Conservation (phyloP, 139 green algal genomes). For the Zygnema circumcarinatum region DNA sequence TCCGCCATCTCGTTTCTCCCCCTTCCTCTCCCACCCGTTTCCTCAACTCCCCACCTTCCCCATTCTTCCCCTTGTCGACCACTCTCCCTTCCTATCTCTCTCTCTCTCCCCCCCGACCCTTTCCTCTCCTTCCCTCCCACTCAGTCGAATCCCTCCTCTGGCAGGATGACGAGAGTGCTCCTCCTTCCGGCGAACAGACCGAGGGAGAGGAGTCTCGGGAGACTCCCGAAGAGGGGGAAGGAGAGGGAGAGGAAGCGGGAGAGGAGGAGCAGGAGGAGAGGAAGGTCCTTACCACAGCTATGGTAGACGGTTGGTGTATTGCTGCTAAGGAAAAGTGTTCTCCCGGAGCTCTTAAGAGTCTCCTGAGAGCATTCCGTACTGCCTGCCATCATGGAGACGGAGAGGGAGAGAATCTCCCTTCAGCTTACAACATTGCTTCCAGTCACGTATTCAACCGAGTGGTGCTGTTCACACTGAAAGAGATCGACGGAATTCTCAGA, state of each 20-base stretch:
- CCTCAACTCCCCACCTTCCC: too few species aligned
- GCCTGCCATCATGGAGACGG: conserved; percentile 88
- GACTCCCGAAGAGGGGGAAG: too few species aligned
- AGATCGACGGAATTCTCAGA: conserved; percentile 83
- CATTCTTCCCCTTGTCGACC: too few species aligned
- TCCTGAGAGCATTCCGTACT: conserved; percentile 77
- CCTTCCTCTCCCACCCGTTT: too few species aligned
- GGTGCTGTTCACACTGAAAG: conserved; percentile 84
- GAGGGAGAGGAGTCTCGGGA: conserved; percentile 29
- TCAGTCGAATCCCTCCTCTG: too few species aligned
- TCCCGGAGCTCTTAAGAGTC: conserved; percentile 43
- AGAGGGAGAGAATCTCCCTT: conserved; percentile 10
- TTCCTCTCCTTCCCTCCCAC: too few species aligned
- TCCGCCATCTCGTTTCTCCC: too few species aligned
- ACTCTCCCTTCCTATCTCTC: too few species aligned
- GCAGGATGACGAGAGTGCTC: conserved; percentile 44
- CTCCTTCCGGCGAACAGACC: neutral
- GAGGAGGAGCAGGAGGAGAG: conserved; percentile 29
- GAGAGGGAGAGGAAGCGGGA: conserved; percentile 61
- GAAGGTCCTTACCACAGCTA: conserved; percentile 69
- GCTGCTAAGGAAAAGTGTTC: conserved; percentile 40
- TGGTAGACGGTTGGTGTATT: conserved; percentile 78
- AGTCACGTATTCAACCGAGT: conserved; percentile 81
- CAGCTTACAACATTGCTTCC: conserved; percentile 72
- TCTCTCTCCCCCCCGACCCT: too few species aligned